Evolutionary conservation across 2,329 filamentous ascomycete species (phyloP).

Genomic region (Dendrostoma leiphaemia): DNA sequence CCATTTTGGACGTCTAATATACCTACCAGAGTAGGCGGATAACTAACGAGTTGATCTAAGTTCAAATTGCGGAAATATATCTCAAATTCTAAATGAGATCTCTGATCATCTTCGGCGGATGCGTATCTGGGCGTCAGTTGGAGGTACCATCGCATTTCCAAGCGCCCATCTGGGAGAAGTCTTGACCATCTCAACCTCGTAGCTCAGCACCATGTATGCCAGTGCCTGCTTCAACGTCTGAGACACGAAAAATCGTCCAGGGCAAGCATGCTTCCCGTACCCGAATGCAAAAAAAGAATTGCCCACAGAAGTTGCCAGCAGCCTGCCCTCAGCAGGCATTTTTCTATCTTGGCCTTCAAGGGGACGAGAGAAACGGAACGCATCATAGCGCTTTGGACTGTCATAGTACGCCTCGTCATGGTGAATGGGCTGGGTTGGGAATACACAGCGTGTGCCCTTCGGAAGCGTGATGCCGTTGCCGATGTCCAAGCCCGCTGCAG

Average conservation of each 20-base stretch:
- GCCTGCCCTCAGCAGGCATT: too few species aligned
- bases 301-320: background rate
- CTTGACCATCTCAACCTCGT: conserved; percentile 13
- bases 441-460: background rate
- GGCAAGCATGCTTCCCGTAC: conserved; percentile 20
- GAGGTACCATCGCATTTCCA: too few species aligned
- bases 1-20: too few species aligned
- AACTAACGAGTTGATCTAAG: too few species aligned
- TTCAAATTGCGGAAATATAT: too few species aligned
- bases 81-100: too few species aligned
- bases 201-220: conserved; percentile 14
- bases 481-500: background rate
- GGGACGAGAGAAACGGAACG: background rate
- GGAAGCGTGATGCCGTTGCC: background rate
- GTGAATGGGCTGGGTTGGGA: background rate
- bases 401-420: background rate
- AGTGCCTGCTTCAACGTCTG: conserved; percentile 19
- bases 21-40: too few species aligned
- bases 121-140: too few species aligned
- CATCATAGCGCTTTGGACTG: background rate
- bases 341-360: too few species aligned
- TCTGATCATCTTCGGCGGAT: too few species aligned
- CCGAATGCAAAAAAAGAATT: conserved; percentile 11
- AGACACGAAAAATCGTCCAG: conserved; percentile 17
- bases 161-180: too few species aligned